Base-by-base conservation (phyloP, 257 asterid species). In the Ilex asprella region DNA sequence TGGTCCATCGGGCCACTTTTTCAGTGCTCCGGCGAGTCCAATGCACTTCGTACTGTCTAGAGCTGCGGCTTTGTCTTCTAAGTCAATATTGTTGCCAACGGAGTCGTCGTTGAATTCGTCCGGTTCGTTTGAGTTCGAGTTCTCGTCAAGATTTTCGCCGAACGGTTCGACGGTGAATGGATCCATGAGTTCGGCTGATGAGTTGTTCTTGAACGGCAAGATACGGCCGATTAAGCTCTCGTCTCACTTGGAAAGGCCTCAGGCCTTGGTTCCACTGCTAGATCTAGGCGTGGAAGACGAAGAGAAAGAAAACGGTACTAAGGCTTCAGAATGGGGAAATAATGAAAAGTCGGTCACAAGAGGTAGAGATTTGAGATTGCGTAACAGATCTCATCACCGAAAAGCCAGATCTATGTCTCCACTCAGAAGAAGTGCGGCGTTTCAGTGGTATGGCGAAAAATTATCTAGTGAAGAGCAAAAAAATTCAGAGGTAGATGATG, bases 371-470 rank as follows among this genome's bases (percentile, higher is more conserved):
- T 72, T 63, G 71, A 73, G 70, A 61, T 31, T 47, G 57, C 79
- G 81, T 59, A 32, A 66, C 2, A 72, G 66, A 50, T 68, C 27
- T 72, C 56, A 73, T 5, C 81, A 75, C 77, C 75, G 89, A 2
- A 80, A 83, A 55, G 79, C 89, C 55, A 83, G 89, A 80, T 83
- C 89, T 43, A 68, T 80, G 86, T 80, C 86, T 63, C 89, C 89
- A 3, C 35, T 83, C 2, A 77, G 86, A 39, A 7, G 31, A 14
- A 35, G 8, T 35, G 59, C 56, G 4, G 52, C 52, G 43, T 65
- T 54, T 70, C 81, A 67, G 8, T 70, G 73, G 81, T 68, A 56
- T 12, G 69, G 66, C 10, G 49, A 56, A 30, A 31, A 39, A 43
- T 55, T 43, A 58, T 12, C 16, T 50, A 27, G 53, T 16, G 52